These are phyloP conservation scores for Penicillium paxilli DNA, from an alignment of 495 filamentous ascomycete species.

Conservation along the genomic window DNA sequence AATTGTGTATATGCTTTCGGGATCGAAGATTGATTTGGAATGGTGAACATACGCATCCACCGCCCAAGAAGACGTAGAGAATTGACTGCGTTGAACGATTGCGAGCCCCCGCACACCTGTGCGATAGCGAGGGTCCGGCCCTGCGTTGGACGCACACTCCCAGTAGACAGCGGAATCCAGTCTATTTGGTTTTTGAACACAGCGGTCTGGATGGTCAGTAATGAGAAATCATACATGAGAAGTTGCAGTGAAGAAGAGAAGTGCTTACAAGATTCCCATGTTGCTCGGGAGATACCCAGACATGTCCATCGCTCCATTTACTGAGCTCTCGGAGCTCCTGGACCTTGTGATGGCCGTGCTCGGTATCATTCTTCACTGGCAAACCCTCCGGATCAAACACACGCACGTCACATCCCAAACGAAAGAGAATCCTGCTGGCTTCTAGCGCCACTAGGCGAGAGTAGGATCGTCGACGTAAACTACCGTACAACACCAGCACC, in stretches of 20 bases:
- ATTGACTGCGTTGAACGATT: conserved; percentile 77
- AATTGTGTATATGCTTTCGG: conserved; percentile 68
- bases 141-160: conserved; percentile 68
- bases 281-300: conserved; percentile 71
- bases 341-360: conserved; percentile 60
- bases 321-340: conserved; percentile 65
- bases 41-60: conserved; percentile 79
- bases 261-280: conserved; percentile 63
- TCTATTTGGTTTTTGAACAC: conserved; percentile 79
- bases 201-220: conserved; percentile 47
- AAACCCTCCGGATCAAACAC: conserved; percentile 62
- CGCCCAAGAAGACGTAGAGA: conserved; percentile 66
- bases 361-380: conserved; percentile 63
- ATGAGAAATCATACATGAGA: not conserved
- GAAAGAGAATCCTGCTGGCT: conserved; percentile 61
- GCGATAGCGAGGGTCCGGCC: conserved; percentile 65
- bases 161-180: conserved; percentile 67
- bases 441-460: conserved; percentile 63
- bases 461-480: conserved; percentile 60
- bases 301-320: conserved; percentile 67
- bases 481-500: conserved; percentile 65
- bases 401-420: conserved; percentile 67
- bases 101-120: conserved; percentile 66
- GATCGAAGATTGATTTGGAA: conserved; percentile 68
- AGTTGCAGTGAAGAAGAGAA: not conserved